Evolutionary conservation across 176 grass and related monocot genomes (phyloP).

Genomic region (Otatea glauca): DNA sequence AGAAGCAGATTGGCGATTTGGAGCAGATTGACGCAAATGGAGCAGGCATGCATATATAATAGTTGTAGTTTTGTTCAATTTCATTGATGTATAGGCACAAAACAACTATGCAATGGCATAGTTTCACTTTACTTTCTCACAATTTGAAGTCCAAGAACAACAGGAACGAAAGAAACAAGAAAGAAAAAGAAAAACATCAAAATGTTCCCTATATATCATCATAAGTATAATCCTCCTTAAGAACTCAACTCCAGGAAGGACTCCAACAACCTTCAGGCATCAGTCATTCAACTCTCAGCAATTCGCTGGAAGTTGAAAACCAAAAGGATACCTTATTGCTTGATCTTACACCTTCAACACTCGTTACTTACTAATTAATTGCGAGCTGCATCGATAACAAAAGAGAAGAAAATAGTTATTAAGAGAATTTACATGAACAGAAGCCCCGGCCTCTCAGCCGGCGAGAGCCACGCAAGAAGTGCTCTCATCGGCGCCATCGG

Average conservation of each 20-base stretch:
- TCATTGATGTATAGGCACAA: slow-evolving; percentile 35
- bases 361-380: slow-evolving; percentile 45
- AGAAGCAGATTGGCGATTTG: slow-evolving; percentile 25
- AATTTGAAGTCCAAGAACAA: slow-evolving; percentile 32
- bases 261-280: slow-evolving; percentile 48
- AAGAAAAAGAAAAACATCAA: not conserved
- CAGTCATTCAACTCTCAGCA: slow-evolving; percentile 51
- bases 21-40: not conserved
- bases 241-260: slow-evolving; percentile 60
- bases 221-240: slow-evolving; percentile 46
- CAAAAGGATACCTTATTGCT: slow-evolving; percentile 52
- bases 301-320: slow-evolving; percentile 49
- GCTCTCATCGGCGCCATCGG: slow-evolving; percentile 58
- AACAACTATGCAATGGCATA: slow-evolving; percentile 56
- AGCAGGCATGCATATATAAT: slow-evolving; percentile 10
- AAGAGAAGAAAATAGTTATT: slow-evolving; percentile 39
- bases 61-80: slow-evolving; percentile 21
- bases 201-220: slow-evolving; percentile 40
- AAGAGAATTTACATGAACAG: slow-evolving; percentile 30
- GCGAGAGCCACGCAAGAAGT: slow-evolving; percentile 52
- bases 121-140: slow-evolving; percentile 38
- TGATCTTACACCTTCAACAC: slow-evolving; percentile 40
- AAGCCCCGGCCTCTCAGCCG: slow-evolving; percentile 35
- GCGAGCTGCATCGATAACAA: slow-evolving; percentile 38
- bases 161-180: not conserved